Conservation (phyloP, 2,329 filamentous ascomycete species). For the Colletotrichum limetticola region DNA sequence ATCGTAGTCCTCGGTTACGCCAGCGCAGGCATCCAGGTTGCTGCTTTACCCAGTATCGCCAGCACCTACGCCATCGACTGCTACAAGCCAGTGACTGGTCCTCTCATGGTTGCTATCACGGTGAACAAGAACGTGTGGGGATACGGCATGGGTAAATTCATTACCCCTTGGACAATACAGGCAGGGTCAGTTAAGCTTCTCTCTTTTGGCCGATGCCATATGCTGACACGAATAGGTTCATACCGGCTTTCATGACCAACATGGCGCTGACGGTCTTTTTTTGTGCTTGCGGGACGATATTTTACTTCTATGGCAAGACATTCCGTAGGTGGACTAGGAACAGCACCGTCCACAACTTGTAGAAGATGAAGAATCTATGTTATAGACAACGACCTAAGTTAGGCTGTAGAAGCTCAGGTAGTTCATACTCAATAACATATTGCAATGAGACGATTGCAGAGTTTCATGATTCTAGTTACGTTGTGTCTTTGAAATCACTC, state of each 20-base stretch:
- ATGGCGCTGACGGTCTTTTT: neutral
- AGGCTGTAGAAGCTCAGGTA: neutral
- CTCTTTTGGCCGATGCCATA: neutral
- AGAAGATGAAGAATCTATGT: neutral
- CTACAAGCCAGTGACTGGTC: conserved; percentile 71
- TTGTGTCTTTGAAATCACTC: too few relatives aligned
- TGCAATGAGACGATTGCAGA: neutral
- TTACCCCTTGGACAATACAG: neutral
- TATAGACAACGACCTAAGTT: neutral
- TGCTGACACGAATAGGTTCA: neutral
- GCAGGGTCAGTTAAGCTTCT: neutral
- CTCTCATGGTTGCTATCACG: conserved; percentile 1
- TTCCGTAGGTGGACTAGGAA: neutral
- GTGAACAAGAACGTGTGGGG: conserved; percentile 2
- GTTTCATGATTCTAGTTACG: neutral
- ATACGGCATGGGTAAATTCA: neutral
- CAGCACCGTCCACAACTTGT: neutral
- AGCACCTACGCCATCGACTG: conserved; percentile 70
- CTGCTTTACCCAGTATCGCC: conserved; percentile 67
- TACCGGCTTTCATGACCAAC: neutral
- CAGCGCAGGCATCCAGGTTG: conserved; percentile 45
- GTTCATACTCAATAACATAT: neutral
- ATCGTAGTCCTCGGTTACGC: conserved; percentile 61
- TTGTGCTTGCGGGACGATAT: neutral
- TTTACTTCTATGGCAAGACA: neutral